phyloP scores from a whole-genome alignment of 2,329 filamentous ascomycete species.

The Trichophyton verrucosum region DNA sequence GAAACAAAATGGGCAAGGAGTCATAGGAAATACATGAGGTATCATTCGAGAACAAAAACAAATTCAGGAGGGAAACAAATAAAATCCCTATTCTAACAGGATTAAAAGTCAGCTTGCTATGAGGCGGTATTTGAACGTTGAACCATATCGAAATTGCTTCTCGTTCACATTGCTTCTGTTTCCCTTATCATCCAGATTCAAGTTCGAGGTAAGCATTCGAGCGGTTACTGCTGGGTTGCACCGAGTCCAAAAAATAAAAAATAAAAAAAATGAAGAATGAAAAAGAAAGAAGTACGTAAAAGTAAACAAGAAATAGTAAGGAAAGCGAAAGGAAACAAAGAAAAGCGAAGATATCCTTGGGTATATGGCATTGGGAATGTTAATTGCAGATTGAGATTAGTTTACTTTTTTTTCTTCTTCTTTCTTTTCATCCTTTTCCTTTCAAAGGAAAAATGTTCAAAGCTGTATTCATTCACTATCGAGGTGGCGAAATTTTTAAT shows the following conservation, averaged over 20 bases:
- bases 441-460: not conserved
- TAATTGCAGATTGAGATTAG: not conserved
- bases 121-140: not conserved
- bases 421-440: not conserved
- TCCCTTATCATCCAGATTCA: not conserved
- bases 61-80: too few species aligned
- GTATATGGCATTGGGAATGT: constrained; percentile 4
- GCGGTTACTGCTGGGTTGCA: not conserved
- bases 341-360: not conserved
- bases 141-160: not conserved
- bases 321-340: not conserved
- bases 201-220: not conserved
- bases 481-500: constrained; percentile 18
- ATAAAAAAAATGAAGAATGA: not conserved
- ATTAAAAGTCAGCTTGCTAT: not conserved
- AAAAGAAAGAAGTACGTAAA: not conserved
- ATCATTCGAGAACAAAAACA: not conserved
- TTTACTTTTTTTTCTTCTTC: not conserved
- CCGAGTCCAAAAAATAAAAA: not conserved
- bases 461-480: not conserved
- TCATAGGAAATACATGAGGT: constrained; percentile 1
- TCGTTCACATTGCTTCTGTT: not conserved
- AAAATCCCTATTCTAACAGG: not conserved
- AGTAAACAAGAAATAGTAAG: not conserved
- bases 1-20: not conserved